Base-by-base conservation (phyloP, 2,329 filamentous ascomycete species). In the Colletotrichum tropicicola region DNA sequence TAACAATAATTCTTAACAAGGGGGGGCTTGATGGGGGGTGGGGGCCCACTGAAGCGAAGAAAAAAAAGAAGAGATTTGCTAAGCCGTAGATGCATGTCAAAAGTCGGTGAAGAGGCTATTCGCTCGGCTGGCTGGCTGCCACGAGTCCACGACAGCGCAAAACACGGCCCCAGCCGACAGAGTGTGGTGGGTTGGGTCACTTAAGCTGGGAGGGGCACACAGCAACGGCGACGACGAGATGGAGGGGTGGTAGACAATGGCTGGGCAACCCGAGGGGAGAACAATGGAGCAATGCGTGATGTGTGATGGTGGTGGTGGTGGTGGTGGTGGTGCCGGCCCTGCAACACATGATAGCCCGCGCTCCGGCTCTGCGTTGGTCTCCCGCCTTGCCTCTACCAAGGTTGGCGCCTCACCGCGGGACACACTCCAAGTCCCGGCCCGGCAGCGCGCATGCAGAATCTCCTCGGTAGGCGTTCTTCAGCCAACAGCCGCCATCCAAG, bases 81-180 rank as follows among this genome's bases (percentile, higher is more conserved):
- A 23, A 39, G 15, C 44, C n/a, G 28, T 9, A 47, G 44, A 60
- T 51, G 57, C 61, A 61, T 39, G 27, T 43, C 49, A 65, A 65
- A 65, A 65, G 61, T 65, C 61, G 61, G 61, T 65, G 61, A 65
- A 47, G 56, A 60, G n/a, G 25, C 54, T 39, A 27, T 45, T 47
- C 59, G 54, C 59, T 32, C 48, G 60, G 48, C 60, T 47, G 55
- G 41, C 56, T 35, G 55, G 49, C 56, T 65, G 61, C 61, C 61
- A 65, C 56, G 56, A 65, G 60, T 56, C 61, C 61, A 65, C 56
- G 56, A 65, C 61, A 51, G 52, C 49, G 17, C 52, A 19, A 12
- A 57, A 47, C 25, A 61, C 48, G 41, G 48, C 35, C 48, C 9
- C 23, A 44, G 48, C 25, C 43, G 15, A 15, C 39, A 37, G 25